These are phyloP conservation scores for Xerocomellus dryophilus DNA, from an alignment of 768 basidiomycete species.

Conservation along the genomic window DNA sequence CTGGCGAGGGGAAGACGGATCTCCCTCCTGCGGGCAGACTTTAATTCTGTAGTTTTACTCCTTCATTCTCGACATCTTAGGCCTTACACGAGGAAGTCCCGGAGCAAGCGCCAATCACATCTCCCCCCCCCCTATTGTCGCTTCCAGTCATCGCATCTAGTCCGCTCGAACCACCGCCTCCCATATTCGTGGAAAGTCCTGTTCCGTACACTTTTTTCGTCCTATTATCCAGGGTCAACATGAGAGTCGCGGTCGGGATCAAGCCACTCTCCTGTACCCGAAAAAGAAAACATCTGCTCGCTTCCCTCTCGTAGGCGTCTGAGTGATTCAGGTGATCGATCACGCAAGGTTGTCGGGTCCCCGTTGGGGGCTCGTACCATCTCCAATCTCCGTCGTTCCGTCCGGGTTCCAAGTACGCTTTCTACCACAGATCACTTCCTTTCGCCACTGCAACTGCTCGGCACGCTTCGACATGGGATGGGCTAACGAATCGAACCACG, in stretches of 20 bases:
- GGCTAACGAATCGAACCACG: no score
- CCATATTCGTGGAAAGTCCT: conserved; percentile 21
- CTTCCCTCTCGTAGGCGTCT: conserved; percentile 16
- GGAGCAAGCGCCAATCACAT: conserved; percentile 16
- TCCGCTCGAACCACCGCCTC: conserved; percentile 1
- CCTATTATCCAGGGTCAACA: conserved; percentile 14
- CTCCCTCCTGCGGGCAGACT: conserved; percentile 13
- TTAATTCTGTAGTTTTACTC: conserved; percentile 21
- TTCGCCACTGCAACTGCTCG: conserved; percentile 36
- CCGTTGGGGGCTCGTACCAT: conserved; percentile 38
- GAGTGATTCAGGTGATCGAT: conserved; percentile 15
- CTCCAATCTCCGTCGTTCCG: conserved; percentile 45
- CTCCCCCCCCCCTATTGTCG: conserved; percentile 7
- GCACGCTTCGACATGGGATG: no score
- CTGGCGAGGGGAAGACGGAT: conserved; percentile 18
- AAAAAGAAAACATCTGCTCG: conserved; percentile 11
- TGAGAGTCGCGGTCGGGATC: conserved; percentile 13
- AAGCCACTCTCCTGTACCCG: conserved; percentile 4
- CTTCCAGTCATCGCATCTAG: conserved; percentile 23
- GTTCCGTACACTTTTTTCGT: conserved; percentile 24
- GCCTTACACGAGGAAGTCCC: no score
- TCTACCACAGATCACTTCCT: conserved; percentile 35
- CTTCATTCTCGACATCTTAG: no score
- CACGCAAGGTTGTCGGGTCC: conserved; percentile 1
- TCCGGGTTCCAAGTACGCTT: conserved; percentile 26